These are phyloP conservation scores for Carpinus fangiana DNA, from an alignment of 306 rosid genomes.

Conservation along the genomic window DNA sequence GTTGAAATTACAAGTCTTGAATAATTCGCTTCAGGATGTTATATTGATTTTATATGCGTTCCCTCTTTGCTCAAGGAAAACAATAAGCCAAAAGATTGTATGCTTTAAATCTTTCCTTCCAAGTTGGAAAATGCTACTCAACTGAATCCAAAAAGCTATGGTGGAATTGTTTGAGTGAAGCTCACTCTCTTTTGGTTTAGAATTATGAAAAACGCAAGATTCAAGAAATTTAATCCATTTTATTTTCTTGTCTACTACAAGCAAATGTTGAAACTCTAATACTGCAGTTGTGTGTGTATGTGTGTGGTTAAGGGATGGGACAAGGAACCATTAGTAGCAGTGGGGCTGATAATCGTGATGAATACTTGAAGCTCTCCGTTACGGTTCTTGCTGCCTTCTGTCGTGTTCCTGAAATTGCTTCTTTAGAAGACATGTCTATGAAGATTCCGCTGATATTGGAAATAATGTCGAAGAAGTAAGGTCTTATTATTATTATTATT, in stretches of 20 bases:
- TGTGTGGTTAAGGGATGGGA: conserved; percentile 54
- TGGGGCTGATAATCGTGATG: conserved; percentile 55
- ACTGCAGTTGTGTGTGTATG: conserved; percentile 7
- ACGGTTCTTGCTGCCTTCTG: conserved; percentile 81
- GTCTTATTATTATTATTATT: conserved; percentile 5
- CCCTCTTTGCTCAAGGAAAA: background rate
- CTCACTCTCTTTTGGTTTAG: background rate
- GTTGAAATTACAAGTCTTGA: background rate
- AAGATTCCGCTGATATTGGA: conserved; percentile 70
- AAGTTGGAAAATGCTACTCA: background rate
- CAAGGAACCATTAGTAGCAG: conserved; percentile 41
- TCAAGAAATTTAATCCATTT: background rate
- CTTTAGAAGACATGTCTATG: conserved; percentile 61
- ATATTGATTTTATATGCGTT: too few species aligned
- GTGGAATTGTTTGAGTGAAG: background rate
- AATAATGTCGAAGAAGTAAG: conserved; percentile 59
- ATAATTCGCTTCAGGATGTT: too few species aligned
- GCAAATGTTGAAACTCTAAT: background rate
- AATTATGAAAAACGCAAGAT: background rate
- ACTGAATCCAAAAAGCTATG: background rate
- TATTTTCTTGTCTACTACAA: background rate
- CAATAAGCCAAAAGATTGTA: background rate
- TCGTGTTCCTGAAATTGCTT: conserved; percentile 79
- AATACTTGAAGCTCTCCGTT: conserved; percentile 70
- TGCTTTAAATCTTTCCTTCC: background rate